These are phyloP conservation scores for Rhizopus arrhizus DNA, from an alignment of 371 early-diverging fungal genomes.

Conservation along the genomic window DNA sequence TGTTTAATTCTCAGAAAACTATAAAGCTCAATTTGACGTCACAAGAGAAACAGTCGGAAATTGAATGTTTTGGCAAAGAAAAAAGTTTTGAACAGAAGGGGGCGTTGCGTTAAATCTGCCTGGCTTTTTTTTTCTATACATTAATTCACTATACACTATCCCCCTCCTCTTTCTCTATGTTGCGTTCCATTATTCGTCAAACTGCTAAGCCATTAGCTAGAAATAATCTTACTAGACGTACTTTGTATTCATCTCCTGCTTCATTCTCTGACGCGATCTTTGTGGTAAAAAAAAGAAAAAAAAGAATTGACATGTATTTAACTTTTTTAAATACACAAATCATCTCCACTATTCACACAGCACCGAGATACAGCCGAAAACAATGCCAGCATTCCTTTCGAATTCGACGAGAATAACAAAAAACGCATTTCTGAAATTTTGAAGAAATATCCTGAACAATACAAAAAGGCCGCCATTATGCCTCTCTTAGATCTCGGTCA, in stretches of 20 bases:
- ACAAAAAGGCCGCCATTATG: slow-evolving; percentile 96
- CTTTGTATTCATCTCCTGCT: slow-evolving; percentile 51
- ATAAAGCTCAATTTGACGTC: neutral
- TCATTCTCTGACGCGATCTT: slow-evolving; percentile 70
- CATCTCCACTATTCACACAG: slow-evolving; percentile 33
- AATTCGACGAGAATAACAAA: slow-evolving; percentile 81
- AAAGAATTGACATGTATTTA: neutral
- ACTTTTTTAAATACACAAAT: neutral
- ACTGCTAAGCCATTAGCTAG: slow-evolving; percentile 36
- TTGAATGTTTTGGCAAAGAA: neutral
- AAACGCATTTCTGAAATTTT: slow-evolving; percentile 85
- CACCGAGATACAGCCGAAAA: slow-evolving; percentile 93
- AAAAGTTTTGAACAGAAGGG: slow-evolving; percentile 9
- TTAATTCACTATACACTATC: slow-evolving; percentile 3
- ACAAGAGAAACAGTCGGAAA: neutral
- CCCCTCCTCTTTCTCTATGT: slow-evolving; percentile 39
- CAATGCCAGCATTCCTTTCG: slow-evolving; percentile 85
- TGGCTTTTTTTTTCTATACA: slow-evolving; percentile 2
- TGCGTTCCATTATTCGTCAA: slow-evolving; percentile 49
- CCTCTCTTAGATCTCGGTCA: slow-evolving; percentile 96
- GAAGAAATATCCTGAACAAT: slow-evolving; percentile 94
- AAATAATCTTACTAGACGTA: slow-evolving; percentile 46
- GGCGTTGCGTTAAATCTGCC: slow-evolving; percentile 2
- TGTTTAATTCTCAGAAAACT: too few species aligned
- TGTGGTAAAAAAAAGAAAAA: slow-evolving; percentile 52